These are phyloP conservation scores for Hypoxylon rickii DNA, from an alignment of 495 filamentous ascomycete species.

Conservation along the genomic window DNA sequence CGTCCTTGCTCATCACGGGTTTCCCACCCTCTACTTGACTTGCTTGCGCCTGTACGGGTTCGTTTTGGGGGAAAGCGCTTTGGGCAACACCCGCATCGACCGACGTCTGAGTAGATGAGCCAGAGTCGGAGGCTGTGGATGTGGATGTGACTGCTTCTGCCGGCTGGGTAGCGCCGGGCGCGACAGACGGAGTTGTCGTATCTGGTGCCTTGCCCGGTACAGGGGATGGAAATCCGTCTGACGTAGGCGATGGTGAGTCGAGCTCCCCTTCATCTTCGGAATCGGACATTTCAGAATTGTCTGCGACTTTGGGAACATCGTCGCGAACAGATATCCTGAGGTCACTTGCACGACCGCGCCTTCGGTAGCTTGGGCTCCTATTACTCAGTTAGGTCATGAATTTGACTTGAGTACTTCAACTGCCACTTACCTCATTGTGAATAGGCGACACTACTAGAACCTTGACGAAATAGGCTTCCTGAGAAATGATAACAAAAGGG, in stretches of 20 bases:
- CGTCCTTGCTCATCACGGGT: conserved; percentile 14
- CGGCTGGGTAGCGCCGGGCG: not conserved
- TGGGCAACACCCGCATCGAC: not conserved
- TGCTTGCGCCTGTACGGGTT: conserved; percentile 12
- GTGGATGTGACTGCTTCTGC: conserved; percentile 2
- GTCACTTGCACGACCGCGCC: conserved; percentile 23
- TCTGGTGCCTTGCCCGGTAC: not conserved
- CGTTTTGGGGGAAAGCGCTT: not conserved
- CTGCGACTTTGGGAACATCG: conserved; percentile 1
- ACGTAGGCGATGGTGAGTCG: conserved; percentile 23
- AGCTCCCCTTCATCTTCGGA: conserved; percentile 18
- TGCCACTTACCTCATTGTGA: conserved; percentile 24
- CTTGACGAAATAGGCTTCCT: conserved; percentile 14
- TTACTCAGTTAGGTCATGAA: not conserved
- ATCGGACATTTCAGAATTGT: conserved; percentile 12
- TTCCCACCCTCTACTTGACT: not conserved
- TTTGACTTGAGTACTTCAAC: not conserved
- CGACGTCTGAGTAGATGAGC: conserved; percentile 4
- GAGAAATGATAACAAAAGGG: conserved; percentile 7
- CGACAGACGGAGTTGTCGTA: not conserved
- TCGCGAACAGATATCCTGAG: conserved; percentile 22
- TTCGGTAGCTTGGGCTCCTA: conserved; percentile 19
- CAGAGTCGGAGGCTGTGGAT: not conserved
- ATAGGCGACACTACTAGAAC: conserved; percentile 18
- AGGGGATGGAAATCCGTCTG: conserved; percentile 8